phyloP scores from a whole-genome alignment of 1,284 basidiomycete genomes.

The Schizophyllum commune region DNA sequence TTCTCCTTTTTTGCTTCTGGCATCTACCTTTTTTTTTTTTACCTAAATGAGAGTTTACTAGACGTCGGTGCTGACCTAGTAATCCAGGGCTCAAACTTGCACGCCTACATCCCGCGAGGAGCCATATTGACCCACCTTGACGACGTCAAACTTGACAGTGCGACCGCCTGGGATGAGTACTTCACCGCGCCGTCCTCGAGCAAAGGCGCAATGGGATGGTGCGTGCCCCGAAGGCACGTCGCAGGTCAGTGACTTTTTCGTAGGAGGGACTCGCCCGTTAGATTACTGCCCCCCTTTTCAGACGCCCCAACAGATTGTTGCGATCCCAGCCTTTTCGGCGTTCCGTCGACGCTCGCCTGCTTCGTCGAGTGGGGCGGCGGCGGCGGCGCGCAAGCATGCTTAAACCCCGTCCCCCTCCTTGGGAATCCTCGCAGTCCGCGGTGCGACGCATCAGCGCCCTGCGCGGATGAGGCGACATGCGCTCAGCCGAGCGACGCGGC shows the following conservation, averaged over 20 bases:
- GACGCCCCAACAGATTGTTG: slow-evolving; percentile 17
- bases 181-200: slow-evolving; percentile 20
- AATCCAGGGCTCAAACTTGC: slow-evolving; percentile 47
- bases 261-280: neutral
- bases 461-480: slow-evolving; percentile 32
- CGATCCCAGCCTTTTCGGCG: slow-evolving; percentile 8
- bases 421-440: slow-evolving; percentile 18
- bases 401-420: slow-evolving; percentile 50
- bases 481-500: slow-evolving; percentile 36
- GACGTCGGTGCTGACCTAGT: slow-evolving; percentile 9
- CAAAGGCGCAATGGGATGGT: slow-evolving; percentile 46
- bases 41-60: no score
- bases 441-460: slow-evolving; percentile 26
- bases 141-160: slow-evolving; percentile 35
- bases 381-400: no score
- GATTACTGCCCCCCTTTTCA: neutral
- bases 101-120: slow-evolving; percentile 40
- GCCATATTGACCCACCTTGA: slow-evolving; percentile 51
- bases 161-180: slow-evolving; percentile 41
- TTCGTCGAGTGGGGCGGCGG: no score
- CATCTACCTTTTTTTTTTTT: no score
- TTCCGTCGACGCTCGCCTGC: slow-evolving; percentile 30
- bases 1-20: neutral
- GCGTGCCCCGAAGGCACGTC: slow-evolving; percentile 24
- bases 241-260: slow-evolving; percentile 1